These are phyloP conservation scores for Chrysopogon serrulatus DNA, from an alignment of 176 grass and related monocot species.

Conservation along the genomic window DNA sequence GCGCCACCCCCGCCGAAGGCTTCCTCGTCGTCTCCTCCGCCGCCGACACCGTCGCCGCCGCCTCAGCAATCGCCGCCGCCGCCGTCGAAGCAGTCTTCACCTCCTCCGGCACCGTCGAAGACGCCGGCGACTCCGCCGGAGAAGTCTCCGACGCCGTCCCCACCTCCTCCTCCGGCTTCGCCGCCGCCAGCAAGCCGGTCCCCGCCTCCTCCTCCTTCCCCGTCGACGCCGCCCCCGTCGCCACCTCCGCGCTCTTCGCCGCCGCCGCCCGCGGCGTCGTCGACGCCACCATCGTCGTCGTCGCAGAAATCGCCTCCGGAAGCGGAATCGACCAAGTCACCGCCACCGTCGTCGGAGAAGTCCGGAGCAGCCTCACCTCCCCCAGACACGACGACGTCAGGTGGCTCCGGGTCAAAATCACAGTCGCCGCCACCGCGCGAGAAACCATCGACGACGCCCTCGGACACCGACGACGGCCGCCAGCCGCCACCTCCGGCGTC, in stretches of 20 bases:
- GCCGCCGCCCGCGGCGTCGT: not conserved
- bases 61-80: not conserved
- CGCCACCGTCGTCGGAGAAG: not conserved
- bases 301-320: not conserved
- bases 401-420: not conserved
- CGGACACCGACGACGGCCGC: not conserved
- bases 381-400: not conserved
- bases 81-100: not conserved
- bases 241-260: not conserved
- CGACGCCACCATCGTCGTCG: not conserved
- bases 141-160: not conserved
- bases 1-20: not conserved
- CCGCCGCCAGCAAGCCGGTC: not conserved
- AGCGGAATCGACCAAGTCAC: not conserved
- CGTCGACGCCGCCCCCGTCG: not conserved
- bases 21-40: not conserved
- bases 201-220: constrained; percentile 21
- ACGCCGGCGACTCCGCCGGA: not conserved
- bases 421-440: not conserved
- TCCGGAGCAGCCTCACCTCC: not conserved
- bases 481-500: not conserved
- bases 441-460: not conserved
- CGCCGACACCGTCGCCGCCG: not conserved
- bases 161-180: constrained; percentile 28
- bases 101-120: not conserved